Percentiles rank a stretch among this genome's conserved stretches.
phyloP scores from a whole-genome alignment of 2,329 filamentous ascomycete species.

The Huntiella decipiens region DNA sequence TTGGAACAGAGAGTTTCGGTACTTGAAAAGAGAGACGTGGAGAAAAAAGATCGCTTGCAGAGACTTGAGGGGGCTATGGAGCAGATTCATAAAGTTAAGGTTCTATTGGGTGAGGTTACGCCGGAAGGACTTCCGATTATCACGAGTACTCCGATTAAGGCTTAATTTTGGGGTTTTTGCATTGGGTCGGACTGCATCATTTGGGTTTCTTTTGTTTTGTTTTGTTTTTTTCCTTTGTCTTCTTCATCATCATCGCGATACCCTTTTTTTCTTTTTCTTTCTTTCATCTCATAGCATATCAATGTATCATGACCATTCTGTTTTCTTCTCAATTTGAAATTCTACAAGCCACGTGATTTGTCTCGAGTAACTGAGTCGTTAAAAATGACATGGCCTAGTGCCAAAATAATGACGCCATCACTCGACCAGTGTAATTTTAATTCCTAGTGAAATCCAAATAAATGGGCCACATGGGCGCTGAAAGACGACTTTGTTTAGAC shows the following conservation, averaged over 20 bases:
- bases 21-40: conserved; percentile 49
- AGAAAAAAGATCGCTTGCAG: conserved; percentile 51
- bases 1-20: conserved; percentile 51
- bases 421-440: not conserved
- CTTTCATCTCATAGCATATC: too few relatives aligned
- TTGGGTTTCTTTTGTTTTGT: not conserved
- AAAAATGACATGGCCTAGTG: too few relatives aligned
- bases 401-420: too few relatives aligned
- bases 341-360: too few relatives aligned
- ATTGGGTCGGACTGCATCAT: not conserved
- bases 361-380: too few relatives aligned
- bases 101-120: conserved; percentile 26
- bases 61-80: conserved; percentile 50
- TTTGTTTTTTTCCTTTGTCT: not conserved
- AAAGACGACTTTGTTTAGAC: not conserved
- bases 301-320: too few relatives aligned
- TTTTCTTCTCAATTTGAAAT: too few relatives aligned
- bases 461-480: too few relatives aligned
- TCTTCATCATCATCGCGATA: conserved; percentile 1
- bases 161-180: not conserved
- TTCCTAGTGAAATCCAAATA: too few relatives aligned
- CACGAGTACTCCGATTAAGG: not conserved
- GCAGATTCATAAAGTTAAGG: conserved; percentile 51
- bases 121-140: not conserved
- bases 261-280: not conserved